A percentile compares a stretch with the other conserved stretches of the same genome.
Evolutionary conservation across 129 eudicot genomes (phyloP).

Genomic region (Pulicaria dysenterica): DNA sequence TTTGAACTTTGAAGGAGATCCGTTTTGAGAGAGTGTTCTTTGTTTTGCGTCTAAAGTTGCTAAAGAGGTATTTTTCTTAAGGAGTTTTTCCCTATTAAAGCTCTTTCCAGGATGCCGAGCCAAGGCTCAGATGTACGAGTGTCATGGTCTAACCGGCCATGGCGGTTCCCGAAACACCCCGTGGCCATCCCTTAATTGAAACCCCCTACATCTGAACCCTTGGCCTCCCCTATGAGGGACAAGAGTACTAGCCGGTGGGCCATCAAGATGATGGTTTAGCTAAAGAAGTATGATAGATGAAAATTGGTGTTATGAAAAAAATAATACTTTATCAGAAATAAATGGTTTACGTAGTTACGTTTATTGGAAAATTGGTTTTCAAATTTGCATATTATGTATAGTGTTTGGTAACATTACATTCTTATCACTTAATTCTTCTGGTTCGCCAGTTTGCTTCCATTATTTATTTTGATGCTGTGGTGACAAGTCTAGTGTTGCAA

Average conservation of each 20-base stretch:
- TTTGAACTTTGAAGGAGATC: constrained; percentile 12
- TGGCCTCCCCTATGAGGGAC: too few relatives aligned
- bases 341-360: neutral
- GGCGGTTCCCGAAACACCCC: too few relatives aligned
- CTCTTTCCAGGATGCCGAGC: too few relatives aligned
- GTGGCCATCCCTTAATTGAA: too few relatives aligned
- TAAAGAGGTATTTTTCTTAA: too few relatives aligned
- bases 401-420: neutral
- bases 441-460: neutral
- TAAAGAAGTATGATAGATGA: too few relatives aligned
- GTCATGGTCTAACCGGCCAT: too few relatives aligned
- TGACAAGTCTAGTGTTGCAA: neutral
- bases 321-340: neutral
- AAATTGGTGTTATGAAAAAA: neutral
- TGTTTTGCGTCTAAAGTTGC: neutral
- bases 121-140: too few relatives aligned
- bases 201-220: too few relatives aligned
- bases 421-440: neutral
- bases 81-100: too few relatives aligned
- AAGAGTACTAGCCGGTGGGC: too few relatives aligned
- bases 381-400: neutral
- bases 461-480: neutral
- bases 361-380: neutral
- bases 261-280: too few relatives aligned
- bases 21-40: neutral